Evolutionary conservation across 805 yeast species (phyloP).

Genomic region (Candida caryicola): DNA sequence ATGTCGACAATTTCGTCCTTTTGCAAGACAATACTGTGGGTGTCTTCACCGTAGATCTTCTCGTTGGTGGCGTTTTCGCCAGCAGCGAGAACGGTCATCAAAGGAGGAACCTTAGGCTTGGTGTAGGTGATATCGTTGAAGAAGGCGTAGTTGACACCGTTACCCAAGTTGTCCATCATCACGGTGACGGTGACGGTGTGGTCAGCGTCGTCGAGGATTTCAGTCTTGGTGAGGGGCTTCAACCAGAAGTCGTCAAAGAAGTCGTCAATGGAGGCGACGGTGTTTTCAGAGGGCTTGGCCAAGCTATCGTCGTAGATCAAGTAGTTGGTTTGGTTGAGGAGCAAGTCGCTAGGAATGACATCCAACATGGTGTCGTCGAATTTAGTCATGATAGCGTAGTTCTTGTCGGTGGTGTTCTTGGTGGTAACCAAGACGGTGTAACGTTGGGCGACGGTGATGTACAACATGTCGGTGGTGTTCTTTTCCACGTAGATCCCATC

Average conservation of each 20-base stretch:
- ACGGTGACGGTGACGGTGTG: conserved; percentile 68
- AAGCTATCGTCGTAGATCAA: conserved; percentile 52
- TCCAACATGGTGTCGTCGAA: conserved; percentile 86
- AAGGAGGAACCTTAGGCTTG: conserved; percentile 81
- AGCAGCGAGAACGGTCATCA: conserved; percentile 74
- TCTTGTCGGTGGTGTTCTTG: conserved; percentile 55
- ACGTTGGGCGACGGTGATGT: conserved; percentile 90
- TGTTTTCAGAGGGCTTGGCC: conserved; percentile 39
- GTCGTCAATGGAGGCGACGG: conserved; percentile 45
- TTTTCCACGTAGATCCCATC: conserved; percentile 88
- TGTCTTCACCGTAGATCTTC: conserved; percentile 71
- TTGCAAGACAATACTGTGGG: conserved; percentile 69
- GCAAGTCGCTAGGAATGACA: conserved; percentile 58
- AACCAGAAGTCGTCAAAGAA: conserved; percentile 39
- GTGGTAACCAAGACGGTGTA: conserved; percentile 78
- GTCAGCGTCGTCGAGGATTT: conserved; percentile 64
- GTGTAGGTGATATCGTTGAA: conserved; percentile 83
- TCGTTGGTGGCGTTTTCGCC: conserved; percentile 56
- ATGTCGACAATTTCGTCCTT: conserved; percentile 71
- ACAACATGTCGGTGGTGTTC: conserved; percentile 64
- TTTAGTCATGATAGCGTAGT: conserved; percentile 79
- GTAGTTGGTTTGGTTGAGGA: conserved; percentile 72
- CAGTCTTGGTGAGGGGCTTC: conserved; percentile 30
- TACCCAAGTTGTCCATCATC: conserved; percentile 74
- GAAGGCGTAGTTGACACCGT: conserved; percentile 95